Evolutionary conservation across 805 yeast species (phyloP), one percentile per base, ranked within the genome.

Genomic region (Ogataea polymorpha): DNA sequence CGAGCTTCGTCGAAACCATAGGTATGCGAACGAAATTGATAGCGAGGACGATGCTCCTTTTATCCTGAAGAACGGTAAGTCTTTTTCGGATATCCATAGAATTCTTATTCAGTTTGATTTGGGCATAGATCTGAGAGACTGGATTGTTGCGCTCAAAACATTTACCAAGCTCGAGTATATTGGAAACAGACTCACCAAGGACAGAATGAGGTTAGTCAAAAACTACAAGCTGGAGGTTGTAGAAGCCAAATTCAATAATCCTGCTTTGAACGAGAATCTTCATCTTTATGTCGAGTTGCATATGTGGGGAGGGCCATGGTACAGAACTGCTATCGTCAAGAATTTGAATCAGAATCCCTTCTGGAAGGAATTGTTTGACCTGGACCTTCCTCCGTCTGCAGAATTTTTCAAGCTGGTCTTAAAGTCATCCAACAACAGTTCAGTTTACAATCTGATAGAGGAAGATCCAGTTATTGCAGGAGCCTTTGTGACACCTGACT

Each of bases 301-400:
- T 13, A 70, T 86, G 58, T 84, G 93, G 83, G 80, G 77, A 14
- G 70, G 77, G 34, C 78, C 83, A 0, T 84, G 91, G 87, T 86
- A 85, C 27, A 68, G 88, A 49, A 86, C 96, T 0, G 81, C 89
- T 2, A 67, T 77, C 6, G 82, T 82, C 0, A 65, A 68, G 26
- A 66, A 73, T 33, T 42, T 60, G 10, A 50, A 61, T 3, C 49
- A 59, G 0, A 71, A 72, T 40, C 90, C 95, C 1, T 86, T 86
- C 56, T 90, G 96, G 93, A 78, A 89, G 55, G 96, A 90, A 54
- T 77, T 71, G 32, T 84, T 86, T 55, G 64, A 72, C 2, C 65
- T 84, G n/a, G 77, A 80, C 37, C 65, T 81, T 30, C 82, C 86
- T 0, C 66, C 75, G 6, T 65, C 71, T 32, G 77, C 80, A 3